Evolutionary conservation across 1,284 basidiomycete genomes (phyloP).

Genomic region (Apiotrichum sp.): DNA sequence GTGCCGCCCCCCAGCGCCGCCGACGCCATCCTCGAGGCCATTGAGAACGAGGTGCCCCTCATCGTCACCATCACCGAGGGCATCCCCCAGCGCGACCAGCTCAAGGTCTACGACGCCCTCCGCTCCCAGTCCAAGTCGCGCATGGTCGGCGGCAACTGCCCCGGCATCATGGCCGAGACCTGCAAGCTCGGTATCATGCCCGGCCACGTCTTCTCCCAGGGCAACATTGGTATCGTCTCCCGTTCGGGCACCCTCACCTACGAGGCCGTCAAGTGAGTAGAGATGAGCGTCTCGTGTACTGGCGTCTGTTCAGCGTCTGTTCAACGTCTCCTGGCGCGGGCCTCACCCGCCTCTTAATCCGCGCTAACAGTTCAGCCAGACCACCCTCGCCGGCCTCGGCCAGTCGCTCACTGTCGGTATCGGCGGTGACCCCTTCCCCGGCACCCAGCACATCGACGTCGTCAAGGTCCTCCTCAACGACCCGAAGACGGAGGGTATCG

Average conservation of each 20-base stretch:
- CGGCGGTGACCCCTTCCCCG: slow-evolving; percentile 91
- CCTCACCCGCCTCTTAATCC: too few relatives aligned
- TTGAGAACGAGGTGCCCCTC: slow-evolving; percentile 91
- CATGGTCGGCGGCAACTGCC: slow-evolving; percentile 89
- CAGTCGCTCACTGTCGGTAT: slow-evolving; percentile 97
- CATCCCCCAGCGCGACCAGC: slow-evolving; percentile 93
- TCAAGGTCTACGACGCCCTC: slow-evolving; percentile 86
- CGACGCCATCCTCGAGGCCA: slow-evolving; percentile 93
- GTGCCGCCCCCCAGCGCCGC: slow-evolving; percentile 89
- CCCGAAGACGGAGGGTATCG: slow-evolving; percentile 87
- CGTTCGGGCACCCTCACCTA: slow-evolving; percentile 73
- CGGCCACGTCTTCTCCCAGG: slow-evolving; percentile 92
- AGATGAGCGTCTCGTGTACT: too few relatives aligned
- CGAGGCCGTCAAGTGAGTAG: slow-evolving; percentile 49
- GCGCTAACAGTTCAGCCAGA: slow-evolving; percentile 58
- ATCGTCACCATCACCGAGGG: slow-evolving; percentile 98
- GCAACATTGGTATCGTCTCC: slow-evolving; percentile 93
- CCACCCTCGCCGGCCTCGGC: slow-evolving; percentile 90
- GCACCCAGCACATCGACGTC: slow-evolving; percentile 87
- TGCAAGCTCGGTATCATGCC: slow-evolving; percentile 99
- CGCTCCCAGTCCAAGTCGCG: slow-evolving; percentile 91
- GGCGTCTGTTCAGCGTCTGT: too few relatives aligned
- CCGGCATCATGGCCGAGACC: slow-evolving; percentile 92
- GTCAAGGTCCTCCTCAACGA: slow-evolving; percentile 96
- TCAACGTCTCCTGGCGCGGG: too few relatives aligned